Percentiles rank a stretch among this genome's conserved stretches.
Evolutionary conservation across 148 eudicot species (phyloP).

Genomic region (Camellia japonica): DNA sequence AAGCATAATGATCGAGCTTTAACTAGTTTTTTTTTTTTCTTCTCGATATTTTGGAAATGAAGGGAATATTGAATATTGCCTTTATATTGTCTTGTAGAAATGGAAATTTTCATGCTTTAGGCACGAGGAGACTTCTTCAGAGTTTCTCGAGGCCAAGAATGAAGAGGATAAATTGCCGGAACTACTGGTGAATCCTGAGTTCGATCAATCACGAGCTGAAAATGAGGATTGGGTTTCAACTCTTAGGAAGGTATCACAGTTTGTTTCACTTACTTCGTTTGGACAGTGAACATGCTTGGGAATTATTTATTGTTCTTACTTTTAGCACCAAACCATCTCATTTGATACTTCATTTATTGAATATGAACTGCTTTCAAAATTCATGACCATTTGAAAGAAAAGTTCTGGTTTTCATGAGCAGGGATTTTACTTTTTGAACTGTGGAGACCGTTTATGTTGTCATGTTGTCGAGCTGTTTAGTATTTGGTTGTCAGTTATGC

Average conservation of each 20-base stretch:
- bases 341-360: neutral
- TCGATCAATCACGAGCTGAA: constrained; percentile 27
- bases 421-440: neutral
- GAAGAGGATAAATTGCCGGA: constrained; percentile 47
- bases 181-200: constrained; percentile 36
- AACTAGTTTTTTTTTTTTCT: neutral
- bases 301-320: neutral
- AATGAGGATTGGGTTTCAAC: constrained; percentile 37
- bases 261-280: neutral
- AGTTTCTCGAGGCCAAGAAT: constrained; percentile 34
- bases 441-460: too few relatives aligned
- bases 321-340: neutral
- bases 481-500: neutral
- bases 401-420: neutral
- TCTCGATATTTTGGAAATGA: neutral
- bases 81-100: constrained; percentile 34
- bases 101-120: constrained; percentile 68
- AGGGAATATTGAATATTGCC: neutral
- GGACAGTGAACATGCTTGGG: neutral
- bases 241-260: constrained; percentile 42
- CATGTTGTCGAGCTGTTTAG: neutral
- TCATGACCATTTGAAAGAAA: neutral
- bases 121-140: constrained; percentile 47
- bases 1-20: neutral
- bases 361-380: neutral